Conservation (phyloP, 495 filamentous ascomycete species). For the Chaetomidium leptoderma region DNA sequence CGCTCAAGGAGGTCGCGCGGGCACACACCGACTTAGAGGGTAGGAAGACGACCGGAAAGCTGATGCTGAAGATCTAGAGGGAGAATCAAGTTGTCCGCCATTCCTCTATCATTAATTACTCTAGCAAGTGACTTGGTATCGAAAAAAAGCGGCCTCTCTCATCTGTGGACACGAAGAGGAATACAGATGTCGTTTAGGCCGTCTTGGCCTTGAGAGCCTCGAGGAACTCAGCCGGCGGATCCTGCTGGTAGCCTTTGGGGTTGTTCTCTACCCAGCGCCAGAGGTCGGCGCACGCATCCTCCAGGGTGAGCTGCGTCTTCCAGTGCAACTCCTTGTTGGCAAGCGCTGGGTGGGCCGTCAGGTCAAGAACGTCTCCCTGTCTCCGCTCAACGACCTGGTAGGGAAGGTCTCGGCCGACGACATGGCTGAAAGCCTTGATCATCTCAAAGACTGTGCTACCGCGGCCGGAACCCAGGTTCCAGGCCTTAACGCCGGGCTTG, state of each 20-base stretch:
- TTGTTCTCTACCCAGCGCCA: slow-evolving; percentile 97
- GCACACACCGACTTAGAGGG: slow-evolving; percentile 82
- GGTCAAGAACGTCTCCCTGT: slow-evolving; percentile 86
- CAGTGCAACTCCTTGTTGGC: slow-evolving; percentile 86
- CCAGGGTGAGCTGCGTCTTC: slow-evolving; percentile 86
- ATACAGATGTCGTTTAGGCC: slow-evolving; percentile 19
- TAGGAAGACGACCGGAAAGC: slow-evolving; percentile 79
- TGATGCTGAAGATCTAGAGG: slow-evolving; percentile 46
- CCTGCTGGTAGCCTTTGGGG: slow-evolving; percentile 87
- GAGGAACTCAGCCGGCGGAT: slow-evolving; percentile 78
- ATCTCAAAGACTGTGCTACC: slow-evolving; percentile 97
- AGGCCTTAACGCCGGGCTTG: slow-evolving; percentile 88
- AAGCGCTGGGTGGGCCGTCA: slow-evolving; percentile 84
- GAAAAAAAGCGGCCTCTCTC: background rate
- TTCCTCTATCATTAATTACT: slow-evolving; percentile 9
- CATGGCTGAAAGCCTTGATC: slow-evolving; percentile 85
- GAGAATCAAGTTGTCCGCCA: background rate
- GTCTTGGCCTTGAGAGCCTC: slow-evolving; percentile 56
- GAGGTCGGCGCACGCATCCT: slow-evolving; percentile 88
- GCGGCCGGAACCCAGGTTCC: slow-evolving; percentile 95
- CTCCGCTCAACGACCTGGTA: slow-evolving; percentile 83
- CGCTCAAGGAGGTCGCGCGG: slow-evolving; percentile 66
- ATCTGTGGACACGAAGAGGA: background rate
- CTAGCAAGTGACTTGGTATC: background rate
- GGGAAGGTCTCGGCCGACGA: slow-evolving; percentile 76